phyloP scores from a whole-genome alignment of 768 basidiomycete species.

The Phaeotremella fagi region DNA sequence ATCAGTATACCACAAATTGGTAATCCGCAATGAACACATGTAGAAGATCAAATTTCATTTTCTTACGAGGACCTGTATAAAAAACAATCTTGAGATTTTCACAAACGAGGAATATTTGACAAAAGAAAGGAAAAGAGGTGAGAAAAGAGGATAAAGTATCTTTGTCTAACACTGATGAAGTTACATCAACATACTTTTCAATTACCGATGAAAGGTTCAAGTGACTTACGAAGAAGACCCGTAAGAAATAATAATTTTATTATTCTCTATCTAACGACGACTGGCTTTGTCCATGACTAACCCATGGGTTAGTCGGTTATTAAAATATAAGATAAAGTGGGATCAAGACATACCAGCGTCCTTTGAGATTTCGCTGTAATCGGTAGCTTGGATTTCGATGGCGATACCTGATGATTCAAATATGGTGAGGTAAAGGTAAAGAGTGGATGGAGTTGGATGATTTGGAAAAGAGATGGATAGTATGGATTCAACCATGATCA shows the following conservation, averaged over 20 bases:
- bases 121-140: no score
- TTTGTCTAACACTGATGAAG: no score
- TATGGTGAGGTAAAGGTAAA: background rate
- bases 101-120: no score
- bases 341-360: constrained; percentile 60
- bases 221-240: background rate
- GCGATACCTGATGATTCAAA: constrained; percentile 58
- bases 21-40: no score
- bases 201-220: background rate
- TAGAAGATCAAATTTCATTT: no score
- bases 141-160: no score
- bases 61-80: no score
- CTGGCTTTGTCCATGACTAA: constrained; percentile 27
- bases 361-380: constrained; percentile 64
- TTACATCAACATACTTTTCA: no score
- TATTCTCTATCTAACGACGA: constrained; percentile 11
- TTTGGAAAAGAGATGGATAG: background rate
- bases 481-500: background rate
- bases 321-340: background rate
- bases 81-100: no score
- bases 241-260: background rate
- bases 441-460: background rate
- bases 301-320: background rate
- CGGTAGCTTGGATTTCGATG: constrained; percentile 81
- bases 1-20: no score